Evolutionary conservation across 208 protist genomes (phyloP).

Genomic region (Novymonas esmeraldas): DNA sequence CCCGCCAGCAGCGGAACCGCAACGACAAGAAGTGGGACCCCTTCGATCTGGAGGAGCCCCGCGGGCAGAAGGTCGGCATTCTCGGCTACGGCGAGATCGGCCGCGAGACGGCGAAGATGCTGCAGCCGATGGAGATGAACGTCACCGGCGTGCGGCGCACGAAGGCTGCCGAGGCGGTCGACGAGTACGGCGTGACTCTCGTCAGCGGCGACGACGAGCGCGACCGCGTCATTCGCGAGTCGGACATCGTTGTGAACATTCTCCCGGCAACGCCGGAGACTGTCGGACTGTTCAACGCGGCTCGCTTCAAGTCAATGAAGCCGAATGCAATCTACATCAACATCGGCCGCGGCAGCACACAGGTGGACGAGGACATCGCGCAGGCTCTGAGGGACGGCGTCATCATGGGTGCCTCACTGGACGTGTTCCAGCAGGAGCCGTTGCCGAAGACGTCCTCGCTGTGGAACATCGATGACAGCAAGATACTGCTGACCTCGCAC

Average conservation of each 20-base stretch:
- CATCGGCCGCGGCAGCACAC: constrained; percentile 79
- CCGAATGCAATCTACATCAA: constrained; percentile 85
- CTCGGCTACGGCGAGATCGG: constrained; percentile 89
- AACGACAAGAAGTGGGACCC: constrained; percentile 71
- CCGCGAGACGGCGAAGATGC: constrained; percentile 44
- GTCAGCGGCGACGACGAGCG: constrained; percentile 47
- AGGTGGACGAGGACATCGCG: constrained; percentile 64
- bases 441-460: constrained; percentile 59
- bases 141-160: constrained; percentile 73
- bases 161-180: constrained; percentile 33
- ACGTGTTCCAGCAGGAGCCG: constrained; percentile 85
- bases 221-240: constrained; percentile 59
- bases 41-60: constrained; percentile 65
- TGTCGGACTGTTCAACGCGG: constrained; percentile 77
- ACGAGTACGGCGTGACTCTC: constrained; percentile 65
- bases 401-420: constrained; percentile 77
- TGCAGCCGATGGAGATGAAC: constrained; percentile 65
- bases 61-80: constrained; percentile 67
- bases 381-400: constrained; percentile 55
- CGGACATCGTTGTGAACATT: constrained; percentile 84
- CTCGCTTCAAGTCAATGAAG: constrained; percentile 80
- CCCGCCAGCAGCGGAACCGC: constrained; percentile 48
- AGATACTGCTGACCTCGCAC: constrained; percentile 16
- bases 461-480: constrained; percentile 68
- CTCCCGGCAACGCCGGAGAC: constrained; percentile 71